Evolutionary conservation across 768 basidiomycete genomes (phyloP).

Genomic region (Mycena amicta): DNA sequence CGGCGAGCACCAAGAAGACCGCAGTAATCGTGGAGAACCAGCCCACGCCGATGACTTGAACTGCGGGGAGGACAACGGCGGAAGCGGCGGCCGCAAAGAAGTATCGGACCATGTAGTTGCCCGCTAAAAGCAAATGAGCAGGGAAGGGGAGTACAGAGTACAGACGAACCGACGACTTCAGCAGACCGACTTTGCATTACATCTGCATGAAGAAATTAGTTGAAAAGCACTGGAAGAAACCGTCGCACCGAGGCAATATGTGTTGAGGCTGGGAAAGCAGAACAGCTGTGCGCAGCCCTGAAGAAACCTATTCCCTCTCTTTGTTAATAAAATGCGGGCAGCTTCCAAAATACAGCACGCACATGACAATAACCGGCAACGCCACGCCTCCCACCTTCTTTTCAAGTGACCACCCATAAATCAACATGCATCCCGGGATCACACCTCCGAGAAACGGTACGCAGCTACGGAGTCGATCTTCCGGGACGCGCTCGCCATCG

Average conservation of each 20-base stretch:
- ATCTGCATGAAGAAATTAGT: slow-evolving; percentile 2
- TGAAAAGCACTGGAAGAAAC: neutral
- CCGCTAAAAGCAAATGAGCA: slow-evolving; percentile 5
- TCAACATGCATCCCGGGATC: slow-evolving; percentile 19
- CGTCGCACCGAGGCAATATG: slow-evolving; percentile 24
- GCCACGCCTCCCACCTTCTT: slow-evolving; percentile 18
- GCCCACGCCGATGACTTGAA: slow-evolving; percentile 19
- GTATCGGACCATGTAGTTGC: slow-evolving; percentile 20
- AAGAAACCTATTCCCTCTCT: slow-evolving; percentile 13
- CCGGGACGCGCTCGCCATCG: slow-evolving; percentile 12
- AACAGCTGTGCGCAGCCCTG: slow-evolving; percentile 20
- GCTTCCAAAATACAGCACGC: neutral
- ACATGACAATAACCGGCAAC: slow-evolving; percentile 21
- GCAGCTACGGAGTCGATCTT: slow-evolving; percentile 20
- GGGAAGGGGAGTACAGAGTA: neutral
- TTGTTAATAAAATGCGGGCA: neutral
- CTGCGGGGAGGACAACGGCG: slow-evolving; percentile 18
- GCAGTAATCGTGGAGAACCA: slow-evolving; percentile 22
- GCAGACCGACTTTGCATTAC: slow-evolving; percentile 24
- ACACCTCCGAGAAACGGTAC: slow-evolving; percentile 13
- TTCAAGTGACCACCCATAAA: slow-evolving; percentile 23
- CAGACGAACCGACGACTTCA: slow-evolving; percentile 16
- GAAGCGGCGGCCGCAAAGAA: slow-evolving; percentile 21
- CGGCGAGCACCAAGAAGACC: slow-evolving; percentile 10
- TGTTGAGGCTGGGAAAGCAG: slow-evolving; percentile 22